Percentiles rank a stretch among this genome's conserved stretches.
Evolutionary conservation across 495 filamentous ascomycete genomes (phyloP).

Genomic region (Neurospora sublineolata): DNA sequence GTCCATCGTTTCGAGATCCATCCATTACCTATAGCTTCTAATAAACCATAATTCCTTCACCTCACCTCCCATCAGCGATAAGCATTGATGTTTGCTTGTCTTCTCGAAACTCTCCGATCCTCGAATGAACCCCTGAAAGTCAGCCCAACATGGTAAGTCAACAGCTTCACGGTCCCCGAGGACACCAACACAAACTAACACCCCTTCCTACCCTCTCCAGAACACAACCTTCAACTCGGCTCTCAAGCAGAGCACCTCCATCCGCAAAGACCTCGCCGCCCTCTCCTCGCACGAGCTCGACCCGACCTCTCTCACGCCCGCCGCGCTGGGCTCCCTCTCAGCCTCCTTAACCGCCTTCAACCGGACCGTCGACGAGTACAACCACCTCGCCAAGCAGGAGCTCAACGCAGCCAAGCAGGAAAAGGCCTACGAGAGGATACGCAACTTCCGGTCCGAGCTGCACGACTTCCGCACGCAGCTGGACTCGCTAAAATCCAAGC

Average conservation of each 20-base stretch:
- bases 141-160: neutral
- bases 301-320: slow-evolving; percentile 35
- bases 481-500: slow-evolving; percentile 59
- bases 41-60: neutral
- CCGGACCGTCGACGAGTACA: slow-evolving; percentile 90
- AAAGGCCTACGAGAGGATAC: slow-evolving; percentile 77
- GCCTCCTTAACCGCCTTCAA: slow-evolving; percentile 80
- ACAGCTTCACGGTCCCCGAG: neutral
- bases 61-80: neutral
- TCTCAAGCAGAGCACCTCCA: slow-evolving; percentile 78
- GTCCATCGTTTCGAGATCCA: neutral
- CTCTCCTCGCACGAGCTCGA: slow-evolving; percentile 53
- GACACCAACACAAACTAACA: neutral
- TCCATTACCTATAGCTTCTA: neutral
- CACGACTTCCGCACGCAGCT: slow-evolving; percentile 66
- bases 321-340: slow-evolving; percentile 39
- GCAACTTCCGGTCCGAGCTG: slow-evolving; percentile 76
- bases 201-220: slow-evolving; percentile 20
- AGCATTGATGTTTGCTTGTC: neutral
- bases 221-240: slow-evolving; percentile 95
- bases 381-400: slow-evolving; percentile 72
- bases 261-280: slow-evolving; percentile 71
- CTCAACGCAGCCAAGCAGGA: slow-evolving; percentile 76
- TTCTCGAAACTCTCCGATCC: neutral
- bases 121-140: neutral